Conservation (phyloP, 345 rosid species). For the Pugionium dolabratum region DNA sequence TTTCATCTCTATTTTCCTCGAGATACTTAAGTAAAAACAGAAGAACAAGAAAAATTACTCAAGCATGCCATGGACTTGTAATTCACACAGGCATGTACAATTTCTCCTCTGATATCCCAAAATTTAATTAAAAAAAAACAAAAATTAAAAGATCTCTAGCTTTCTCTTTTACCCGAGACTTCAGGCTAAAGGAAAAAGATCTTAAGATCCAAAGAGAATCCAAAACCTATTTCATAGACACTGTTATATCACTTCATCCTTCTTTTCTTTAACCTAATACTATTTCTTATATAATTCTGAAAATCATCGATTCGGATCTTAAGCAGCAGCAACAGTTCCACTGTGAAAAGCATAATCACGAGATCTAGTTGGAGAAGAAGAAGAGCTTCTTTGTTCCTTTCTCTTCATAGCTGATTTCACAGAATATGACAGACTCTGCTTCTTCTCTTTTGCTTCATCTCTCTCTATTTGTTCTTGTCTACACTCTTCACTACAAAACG, state of each 20-base stretch:
- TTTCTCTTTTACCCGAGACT: slow-evolving; percentile 14
- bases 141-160: slow-evolving; percentile 20
- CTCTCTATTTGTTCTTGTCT: slow-evolving; percentile 76
- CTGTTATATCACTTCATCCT: not conserved
- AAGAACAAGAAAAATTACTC: slow-evolving; percentile 11
- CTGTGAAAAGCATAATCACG: slow-evolving; percentile 31
- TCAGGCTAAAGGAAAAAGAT: slow-evolving; percentile 21
- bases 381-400: slow-evolving; percentile 36
- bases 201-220: slow-evolving; percentile 20
- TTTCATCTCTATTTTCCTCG: too few species aligned
- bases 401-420: slow-evolving; percentile 54
- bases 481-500: slow-evolving; percentile 91
- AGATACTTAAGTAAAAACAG: too few species aligned
- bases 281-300: slow-evolving; percentile 3
- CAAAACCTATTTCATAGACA: not conserved
- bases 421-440: slow-evolving; percentile 59
- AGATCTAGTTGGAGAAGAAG: slow-evolving; percentile 40
- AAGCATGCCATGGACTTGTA: slow-evolving; percentile 31
- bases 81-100: slow-evolving; percentile 38
- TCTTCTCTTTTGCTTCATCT: slow-evolving; percentile 70
- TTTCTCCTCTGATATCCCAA: slow-evolving; percentile 21
- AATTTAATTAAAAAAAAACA: slow-evolving; percentile 11
- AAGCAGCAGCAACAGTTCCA: slow-evolving; percentile 44
- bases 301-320: not conserved
- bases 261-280: slow-evolving; percentile 16